phyloP scores from a whole-genome alignment of 345 rosid genomes.

The Carallia brachiata region DNA sequence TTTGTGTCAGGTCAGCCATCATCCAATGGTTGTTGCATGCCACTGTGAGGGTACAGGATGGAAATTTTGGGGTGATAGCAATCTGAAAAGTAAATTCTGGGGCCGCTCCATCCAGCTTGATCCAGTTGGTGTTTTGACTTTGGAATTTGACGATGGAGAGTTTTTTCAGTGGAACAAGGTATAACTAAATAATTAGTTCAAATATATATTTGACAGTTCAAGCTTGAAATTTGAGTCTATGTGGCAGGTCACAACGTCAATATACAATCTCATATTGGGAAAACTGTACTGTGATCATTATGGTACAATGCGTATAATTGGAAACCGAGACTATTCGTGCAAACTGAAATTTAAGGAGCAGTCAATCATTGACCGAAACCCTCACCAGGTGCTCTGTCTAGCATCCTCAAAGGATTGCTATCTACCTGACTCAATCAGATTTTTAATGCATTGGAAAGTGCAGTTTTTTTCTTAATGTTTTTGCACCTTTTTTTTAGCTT shows the following conservation, averaged over 20 bases:
- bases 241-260: conserved; percentile 91
- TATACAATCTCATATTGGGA: conserved; percentile 96
- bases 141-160: conserved; percentile 94
- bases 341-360: conserved; percentile 98
- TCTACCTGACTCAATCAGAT: background rate
- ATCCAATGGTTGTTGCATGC: conserved; percentile 97
- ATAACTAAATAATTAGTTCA: background rate
- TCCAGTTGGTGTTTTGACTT: conserved; percentile 84
- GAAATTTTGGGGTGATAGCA: conserved; percentile 98
- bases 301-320: conserved; percentile 89
- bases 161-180: conserved; percentile 95
- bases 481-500: too few relatives aligned
- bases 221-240: conserved; percentile 6
- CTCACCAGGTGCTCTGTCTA: conserved; percentile 76
- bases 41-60: conserved; percentile 98
- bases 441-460: background rate
- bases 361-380: conserved; percentile 90
- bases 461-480: background rate
- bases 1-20: conserved; percentile 94
- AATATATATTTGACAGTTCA: background rate
- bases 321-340: conserved; percentile 72
- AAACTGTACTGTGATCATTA: conserved; percentile 94
- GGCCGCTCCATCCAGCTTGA: conserved; percentile 99
- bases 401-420: background rate
- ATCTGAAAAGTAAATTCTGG: conserved; percentile 96